A percentile compares a stretch with the other conserved stretches of the same genome.
phyloP scores from a whole-genome alignment of 495 filamentous ascomycete species.

The Hypoxylon rickii region DNA sequence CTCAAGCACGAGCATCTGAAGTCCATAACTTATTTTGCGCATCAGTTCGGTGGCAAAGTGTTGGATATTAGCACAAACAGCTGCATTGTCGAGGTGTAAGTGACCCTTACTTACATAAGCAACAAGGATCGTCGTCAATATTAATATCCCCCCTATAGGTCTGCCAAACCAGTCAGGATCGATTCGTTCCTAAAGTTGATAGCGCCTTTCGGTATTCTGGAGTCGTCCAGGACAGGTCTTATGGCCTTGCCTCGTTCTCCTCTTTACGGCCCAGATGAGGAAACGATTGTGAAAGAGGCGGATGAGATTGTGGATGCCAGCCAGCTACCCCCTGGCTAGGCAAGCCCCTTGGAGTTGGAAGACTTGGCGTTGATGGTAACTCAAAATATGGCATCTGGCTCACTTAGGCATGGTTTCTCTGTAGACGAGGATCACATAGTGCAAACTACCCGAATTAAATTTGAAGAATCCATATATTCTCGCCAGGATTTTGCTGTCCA shows the following conservation, averaged over 20 bases:
- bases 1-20: constrained; percentile 97
- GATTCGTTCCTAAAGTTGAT: constrained; percentile 98
- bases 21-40: constrained; percentile 90
- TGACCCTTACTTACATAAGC: no score
- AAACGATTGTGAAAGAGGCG: constrained; percentile 79
- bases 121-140: no score
- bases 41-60: constrained; percentile 97
- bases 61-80: constrained; percentile 97
- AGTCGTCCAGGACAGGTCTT: constrained; percentile 89
- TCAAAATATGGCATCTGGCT: constrained; percentile 19
- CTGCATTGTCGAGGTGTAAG: constrained; percentile 97
- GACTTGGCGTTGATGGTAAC: constrained; percentile 29
- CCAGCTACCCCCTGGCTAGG: constrained; percentile 88
- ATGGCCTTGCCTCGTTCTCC: constrained; percentile 97
- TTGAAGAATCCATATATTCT: neutral
- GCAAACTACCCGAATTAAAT: constrained; percentile 22
- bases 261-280: constrained; percentile 72
- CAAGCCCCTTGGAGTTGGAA: neutral
- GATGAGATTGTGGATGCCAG: constrained; percentile 91
- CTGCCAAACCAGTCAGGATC: constrained; percentile 90
- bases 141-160: no score
- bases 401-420: constrained; percentile 12
- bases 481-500: neutral
- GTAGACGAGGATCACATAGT: constrained; percentile 20
- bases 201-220: constrained; percentile 92